Percentiles rank a stretch among this genome's conserved stretches.
These are phyloP conservation scores for Biscutella auriculata DNA, from an alignment of 441 rosid species.

Conservation along the genomic window DNA sequence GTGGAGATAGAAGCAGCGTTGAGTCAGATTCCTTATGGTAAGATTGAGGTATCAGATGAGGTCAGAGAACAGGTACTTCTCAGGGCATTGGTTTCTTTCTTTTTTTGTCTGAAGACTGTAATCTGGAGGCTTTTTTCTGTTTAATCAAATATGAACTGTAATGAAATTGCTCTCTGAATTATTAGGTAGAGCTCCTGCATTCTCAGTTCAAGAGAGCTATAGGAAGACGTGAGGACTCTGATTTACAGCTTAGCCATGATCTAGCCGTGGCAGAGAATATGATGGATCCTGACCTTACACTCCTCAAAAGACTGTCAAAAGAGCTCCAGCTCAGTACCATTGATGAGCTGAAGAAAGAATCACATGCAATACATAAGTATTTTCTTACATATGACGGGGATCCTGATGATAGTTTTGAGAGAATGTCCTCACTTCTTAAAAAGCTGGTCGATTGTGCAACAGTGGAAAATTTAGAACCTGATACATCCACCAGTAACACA, in stretches of 20 bases:
- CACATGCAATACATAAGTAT: slow-evolving; percentile 63
- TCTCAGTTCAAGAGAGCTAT: slow-evolving; percentile 76
- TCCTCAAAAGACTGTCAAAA: slow-evolving; percentile 62
- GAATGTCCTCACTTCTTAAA: slow-evolving; percentile 57
- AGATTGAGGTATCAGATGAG: slow-evolving; percentile 61
- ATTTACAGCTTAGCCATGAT: slow-evolving; percentile 59
- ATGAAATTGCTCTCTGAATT: background rate
- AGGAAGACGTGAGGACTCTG: slow-evolving; percentile 43
- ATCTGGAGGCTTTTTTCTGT: background rate
- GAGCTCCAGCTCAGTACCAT: slow-evolving; percentile 66
- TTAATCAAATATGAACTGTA: background rate
- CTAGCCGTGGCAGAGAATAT: slow-evolving; percentile 42
- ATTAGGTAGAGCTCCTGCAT: slow-evolving; percentile 76
- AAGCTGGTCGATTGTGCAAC: slow-evolving; percentile 51
- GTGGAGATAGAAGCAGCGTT: slow-evolving; percentile 66
- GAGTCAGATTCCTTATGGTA: slow-evolving; percentile 44
- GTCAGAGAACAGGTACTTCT: slow-evolving; percentile 72
- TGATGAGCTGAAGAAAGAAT: slow-evolving; percentile 67
- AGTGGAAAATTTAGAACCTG: slow-evolving; percentile 41
- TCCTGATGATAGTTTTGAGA: slow-evolving; percentile 47
- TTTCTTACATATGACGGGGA: slow-evolving; percentile 50
- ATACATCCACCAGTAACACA: slow-evolving; percentile 34
- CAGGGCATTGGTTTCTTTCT: background rate
- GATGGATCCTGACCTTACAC: slow-evolving; percentile 45
- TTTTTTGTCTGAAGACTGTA: background rate